Conservation (phyloP, 2,329 filamentous ascomycete species). For the Pestalotiopsis sp. region DNA sequence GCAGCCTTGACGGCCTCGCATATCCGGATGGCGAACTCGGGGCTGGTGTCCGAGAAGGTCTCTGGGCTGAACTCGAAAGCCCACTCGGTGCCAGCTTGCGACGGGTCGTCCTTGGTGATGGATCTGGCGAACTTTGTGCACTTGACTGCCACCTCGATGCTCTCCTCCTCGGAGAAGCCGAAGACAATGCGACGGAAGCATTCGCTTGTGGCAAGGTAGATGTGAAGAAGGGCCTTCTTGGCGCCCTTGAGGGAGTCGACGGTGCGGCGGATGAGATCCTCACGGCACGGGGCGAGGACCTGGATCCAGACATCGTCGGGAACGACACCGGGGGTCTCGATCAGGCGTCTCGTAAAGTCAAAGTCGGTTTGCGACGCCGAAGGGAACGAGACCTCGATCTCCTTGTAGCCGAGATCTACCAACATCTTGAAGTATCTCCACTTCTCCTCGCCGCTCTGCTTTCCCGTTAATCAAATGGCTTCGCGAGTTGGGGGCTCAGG, state of each 20-base stretch:
- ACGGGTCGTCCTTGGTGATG: slow-evolving; percentile 80
- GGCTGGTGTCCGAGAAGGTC: slow-evolving; percentile 86
- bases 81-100: slow-evolving; percentile 65
- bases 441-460: slow-evolving; percentile 89
- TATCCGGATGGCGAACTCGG: slow-evolving; percentile 80
- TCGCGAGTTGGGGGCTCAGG: neutral
- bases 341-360: slow-evolving; percentile 86
- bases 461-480: neutral
- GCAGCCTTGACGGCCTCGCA: slow-evolving; percentile 94
- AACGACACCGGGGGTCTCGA: slow-evolving; percentile 80
- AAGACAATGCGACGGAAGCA: slow-evolving; percentile 95
- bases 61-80: slow-evolving; percentile 84
- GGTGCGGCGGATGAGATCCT: slow-evolving; percentile 86
- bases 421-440: slow-evolving; percentile 96
- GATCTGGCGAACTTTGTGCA: slow-evolving; percentile 86
- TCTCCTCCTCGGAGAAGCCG: slow-evolving; percentile 81
- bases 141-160: slow-evolving; percentile 77
- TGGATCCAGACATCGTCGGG: slow-evolving; percentile 92
- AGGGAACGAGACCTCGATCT: slow-evolving; percentile 96
- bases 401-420: slow-evolving; percentile 89
- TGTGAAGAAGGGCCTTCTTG: slow-evolving; percentile 92
- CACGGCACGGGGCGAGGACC: slow-evolving; percentile 88
- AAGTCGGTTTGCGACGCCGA: slow-evolving; percentile 95
- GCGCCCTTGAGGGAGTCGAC: slow-evolving; percentile 86
- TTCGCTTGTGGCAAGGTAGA: slow-evolving; percentile 94